Evolutionary conservation across 257 asterid genomes (phyloP), one percentile per base, ranked within the genome.

Genomic region (Petunia axillaris): DNA sequence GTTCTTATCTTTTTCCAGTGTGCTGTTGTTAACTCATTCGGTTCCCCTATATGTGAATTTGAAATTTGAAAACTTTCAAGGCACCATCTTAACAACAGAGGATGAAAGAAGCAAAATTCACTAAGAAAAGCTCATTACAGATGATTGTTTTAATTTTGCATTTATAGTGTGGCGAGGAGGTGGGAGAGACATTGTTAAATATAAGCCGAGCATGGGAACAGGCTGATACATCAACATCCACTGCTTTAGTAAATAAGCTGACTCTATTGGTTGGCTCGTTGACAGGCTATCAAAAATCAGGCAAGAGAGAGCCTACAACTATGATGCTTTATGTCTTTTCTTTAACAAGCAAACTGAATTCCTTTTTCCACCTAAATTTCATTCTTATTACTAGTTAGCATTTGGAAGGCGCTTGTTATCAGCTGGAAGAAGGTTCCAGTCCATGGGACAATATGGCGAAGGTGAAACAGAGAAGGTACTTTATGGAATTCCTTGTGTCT

Each of bases 361-460:
- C 77, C 35, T 83, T 63, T 81, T 65, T 76, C 80, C 66, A 76
- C 83, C 84, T 85, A 63, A 87, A 85, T 64, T 75, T 79, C 43
- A 52, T 80, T 84, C 78, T 88, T 88, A 73, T 79, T 83, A 88
- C 82, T 90, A 86, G 93, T 82, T 87, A 94, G 99, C 97, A 83
- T 90, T 94, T 48, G 98, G 99, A 80, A 92, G 85, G 90, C 98
- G 97, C 84, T 84, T 94, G 87, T 62, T 91, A 76, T 89, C 93
- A 79, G 92, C 97, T 86, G 97, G 95, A 83, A 89, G 92, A 82
- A 94, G 97, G 89, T 96, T 96, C 88, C 97, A 92, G 83, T 88
- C 97, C 83, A 92, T 96, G 98, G 98, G 99, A 64, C 91, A 89
- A 81, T 95, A 93, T 85, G 97, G 96, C 60, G 88, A 88, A 86